Evolutionary conservation across 495 filamentous ascomycete species (phyloP).

Genomic region (Penicillium ucsense): DNA sequence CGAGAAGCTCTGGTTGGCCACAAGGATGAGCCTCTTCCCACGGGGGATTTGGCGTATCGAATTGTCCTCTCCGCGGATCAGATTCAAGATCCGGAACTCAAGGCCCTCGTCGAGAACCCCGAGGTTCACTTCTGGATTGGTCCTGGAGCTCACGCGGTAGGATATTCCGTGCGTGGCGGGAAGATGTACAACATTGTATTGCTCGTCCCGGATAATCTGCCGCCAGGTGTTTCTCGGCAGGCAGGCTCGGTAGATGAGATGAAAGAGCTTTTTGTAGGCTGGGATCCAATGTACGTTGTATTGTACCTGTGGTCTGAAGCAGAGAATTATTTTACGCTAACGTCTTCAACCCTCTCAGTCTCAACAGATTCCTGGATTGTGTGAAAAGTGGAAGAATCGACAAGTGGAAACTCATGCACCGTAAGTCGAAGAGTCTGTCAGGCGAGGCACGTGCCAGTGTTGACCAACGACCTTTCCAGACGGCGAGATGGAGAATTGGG

Average conservation of each 20-base stretch:
- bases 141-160: constrained; percentile 52
- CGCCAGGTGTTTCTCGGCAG: constrained; percentile 41
- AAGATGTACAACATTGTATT: constrained; percentile 60
- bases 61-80: constrained; percentile 45
- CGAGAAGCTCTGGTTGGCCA: constrained; percentile 40
- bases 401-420: constrained; percentile 61
- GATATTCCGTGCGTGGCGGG: constrained; percentile 53
- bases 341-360: constrained; percentile 2
- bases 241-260: constrained; percentile 56
- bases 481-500: constrained; percentile 28
- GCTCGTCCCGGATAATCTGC: constrained; percentile 59
- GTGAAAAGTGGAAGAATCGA: constrained; percentile 21
- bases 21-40: constrained; percentile 39
- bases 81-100: constrained; percentile 37
- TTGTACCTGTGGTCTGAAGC: constrained; percentile 1
- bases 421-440: constrained; percentile 13
- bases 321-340: background rate
- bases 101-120: constrained; percentile 41
- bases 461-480: constrained; percentile 7
- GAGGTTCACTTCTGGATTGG: constrained; percentile 66
- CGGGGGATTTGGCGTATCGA: constrained; percentile 63
- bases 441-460: no score
- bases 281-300: constrained; percentile 41
- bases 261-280: constrained; percentile 47
- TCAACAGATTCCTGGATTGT: constrained; percentile 25